A percentile compares a stretch with the other conserved stretches of the same genome.
Conservation (phyloP, 176 grass and related monocot species). For the Rhynchospora pubera region DNA sequence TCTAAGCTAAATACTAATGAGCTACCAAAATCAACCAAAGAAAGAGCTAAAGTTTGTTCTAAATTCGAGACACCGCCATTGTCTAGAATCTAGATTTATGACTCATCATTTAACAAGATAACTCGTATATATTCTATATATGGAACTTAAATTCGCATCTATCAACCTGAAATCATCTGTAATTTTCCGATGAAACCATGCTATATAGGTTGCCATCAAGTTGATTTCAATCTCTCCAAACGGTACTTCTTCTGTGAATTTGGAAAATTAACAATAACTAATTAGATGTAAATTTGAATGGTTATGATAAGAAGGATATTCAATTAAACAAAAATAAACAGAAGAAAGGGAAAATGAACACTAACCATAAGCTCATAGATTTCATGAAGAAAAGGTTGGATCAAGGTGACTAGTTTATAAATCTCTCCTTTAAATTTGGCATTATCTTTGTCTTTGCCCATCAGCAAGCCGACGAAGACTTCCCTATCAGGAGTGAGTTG, state of each 20-base stretch:
- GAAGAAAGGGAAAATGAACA: background rate
- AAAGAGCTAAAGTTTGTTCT: background rate
- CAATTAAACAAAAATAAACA: background rate
- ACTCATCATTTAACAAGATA: background rate
- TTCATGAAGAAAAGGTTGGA: constrained; percentile 54
- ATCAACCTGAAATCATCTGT: background rate
- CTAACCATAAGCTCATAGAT: constrained; percentile 63
- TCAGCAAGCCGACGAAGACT: constrained; percentile 35
- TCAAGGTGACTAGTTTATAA: constrained; percentile 23
- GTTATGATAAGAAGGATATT: background rate
- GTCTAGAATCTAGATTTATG: no score
- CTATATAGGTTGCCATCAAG: constrained; percentile 28
- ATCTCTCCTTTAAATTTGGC: constrained; percentile 33
- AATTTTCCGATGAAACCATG: background rate
- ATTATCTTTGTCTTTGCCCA: constrained; percentile 27
- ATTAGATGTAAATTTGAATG: background rate
- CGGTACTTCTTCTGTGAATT: constrained; percentile 52
- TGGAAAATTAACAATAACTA: background rate
- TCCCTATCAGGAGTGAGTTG: constrained; percentile 73
- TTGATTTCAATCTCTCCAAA: constrained; percentile 74
- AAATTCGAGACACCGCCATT: background rate
- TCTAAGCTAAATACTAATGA: background rate
- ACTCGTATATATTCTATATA: background rate
- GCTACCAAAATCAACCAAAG: background rate
- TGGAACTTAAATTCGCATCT: background rate